Base-by-base conservation (phyloP, 129 eudicot genomes). In the Erigeron canadensis region DNA sequence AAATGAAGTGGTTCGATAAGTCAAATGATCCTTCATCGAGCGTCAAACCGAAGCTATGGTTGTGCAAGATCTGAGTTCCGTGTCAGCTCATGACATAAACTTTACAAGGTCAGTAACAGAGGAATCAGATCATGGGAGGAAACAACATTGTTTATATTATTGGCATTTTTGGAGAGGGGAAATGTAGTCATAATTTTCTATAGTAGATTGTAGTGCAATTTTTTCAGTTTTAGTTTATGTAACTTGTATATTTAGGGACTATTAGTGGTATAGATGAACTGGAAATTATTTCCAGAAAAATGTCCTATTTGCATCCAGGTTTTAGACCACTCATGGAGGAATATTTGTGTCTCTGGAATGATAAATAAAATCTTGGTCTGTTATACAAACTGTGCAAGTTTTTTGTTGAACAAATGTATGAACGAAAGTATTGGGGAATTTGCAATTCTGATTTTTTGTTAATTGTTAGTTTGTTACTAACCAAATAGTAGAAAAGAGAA, bases 141-240 rank as follows among this genome's bases (percentile, higher is more conserved):
- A 44, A 54, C 72, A 51, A 58, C 22, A 42, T 10, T 86, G 91
- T 83, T 79, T 75, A 83, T 86, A 80, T 58, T 67, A 69, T 76
- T 82, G 79, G 84, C 44, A 22, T 22, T 66, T 79, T 69, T 71
- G 43, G 72, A 58, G 83, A 77, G 67, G 77, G 67, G 58, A 65
- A 67, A n/a, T n/a, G 41, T 46, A 58, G 43, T 57, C 41, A 57
- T 58, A 50, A 75, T 13, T 37, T 43, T 58, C 53, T 65, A 56
- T 56, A 47, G 67, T 60, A 67, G 22, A 65, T 45, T 56, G 59
- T 56, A 45, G 59, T 60, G 59, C 39, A 28, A n/a, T 63, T 73
- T 63, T 62, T 23, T 21, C 39, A 0, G 22, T 0, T 23, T 42
- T 72, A 28, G 34, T 15, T 47, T 38, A 64, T 64, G 79, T 66